Evolutionary conservation across 2,329 filamentous ascomycete genomes (phyloP), one percentile per base, ranked within the genome.

Genomic region (Phialocephala sp.): DNA sequence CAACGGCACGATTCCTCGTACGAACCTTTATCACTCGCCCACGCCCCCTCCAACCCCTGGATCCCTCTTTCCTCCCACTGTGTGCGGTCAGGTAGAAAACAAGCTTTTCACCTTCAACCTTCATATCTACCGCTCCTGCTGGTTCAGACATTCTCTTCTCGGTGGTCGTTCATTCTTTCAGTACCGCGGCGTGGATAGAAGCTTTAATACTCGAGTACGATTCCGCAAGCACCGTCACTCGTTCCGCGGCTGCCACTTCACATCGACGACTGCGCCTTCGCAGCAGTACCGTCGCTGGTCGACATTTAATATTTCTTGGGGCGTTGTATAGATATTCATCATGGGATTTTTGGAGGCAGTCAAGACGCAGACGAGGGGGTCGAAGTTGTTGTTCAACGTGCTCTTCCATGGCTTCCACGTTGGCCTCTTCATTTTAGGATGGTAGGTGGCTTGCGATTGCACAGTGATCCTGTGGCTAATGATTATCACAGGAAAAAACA

Each of bases 381-480:
- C 84, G 61, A 97, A 96, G 78, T 77, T 97, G 64, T 66, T 91
- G 57, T 97, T 96, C 79, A 91, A 96, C 77, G 73, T 92, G 70
- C 77, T 95, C 59, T 97, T 96, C 77, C 94, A 93, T 89, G 85
- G 84, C 3, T 81, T 92, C 50, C 93, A 97, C 76, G 88, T 88
- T 78, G 89, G 83, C 27, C 77, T 96, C n/a, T 97, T 97, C 77
- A 90, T 85, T 50, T 86, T 88, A 74, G 93, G 93, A 85, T 97
- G 93, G 93, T 96, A 83, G 76, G 90, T 71, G 57, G 27, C 22
- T 32, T 36, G n/a, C 8, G 41, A 35, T 15, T 1, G 22, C 22
- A 67, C 37, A 64, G 36, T 14, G 9, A 43, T 39, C 32, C 22
- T 6, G 9, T 20, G 63, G 57, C 74, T 79, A 62, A 78, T 68